Evolutionary conservation across 2,329 filamentous ascomycete genomes (phyloP), one percentile per base, ranked within the genome.

Genomic region (Septoria linicola): DNA sequence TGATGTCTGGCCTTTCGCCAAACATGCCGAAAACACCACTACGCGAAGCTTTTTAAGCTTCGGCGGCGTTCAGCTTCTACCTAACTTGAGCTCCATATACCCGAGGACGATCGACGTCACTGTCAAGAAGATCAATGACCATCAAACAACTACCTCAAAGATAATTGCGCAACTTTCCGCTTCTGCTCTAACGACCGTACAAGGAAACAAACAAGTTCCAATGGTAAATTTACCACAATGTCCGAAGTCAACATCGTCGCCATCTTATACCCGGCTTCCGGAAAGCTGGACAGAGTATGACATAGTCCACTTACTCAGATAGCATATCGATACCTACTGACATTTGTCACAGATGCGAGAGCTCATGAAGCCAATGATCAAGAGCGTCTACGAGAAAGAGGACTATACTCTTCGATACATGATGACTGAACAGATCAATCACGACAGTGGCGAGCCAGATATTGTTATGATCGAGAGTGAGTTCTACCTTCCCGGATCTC

Each of bases 161-260:
- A 5, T 27, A 5, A 27, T 5, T 27, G 23, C 23, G 10, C 16
- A 13, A 35, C 32, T 6, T n/a, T n/a, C 16, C 5, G 16, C 32
- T n/a, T 35, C 32, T 35, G 32, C 11, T 35, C 5, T n/a, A 35
- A 17, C 32, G 32, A 35, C 5, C 19, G 11, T 10, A 8, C 17
- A 17, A 27, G n/a, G n/a, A n/a, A n/a, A n/a, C n/a, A n/a, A n/a
- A n/a, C n/a, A n/a, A n/a, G n/a, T n/a, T n/a, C n/a, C n/a, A n/a
- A n/a, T n/a, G n/a, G n/a, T n/a, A n/a, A n/a, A n/a, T n/a, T n/a
- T n/a, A 21, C 7, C 11, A 49, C 13, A 25, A 51, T 51, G 52
- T 32, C 48, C 7, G 48, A 55, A 44, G 34, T 51, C 41, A 39
- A 55, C 41, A 44, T 52, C 39, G 10, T 53, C 30, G 53, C 53